Evolutionary conservation across 2,329 filamentous ascomycete species (phyloP), one percentile per base, ranked within the genome.

Genomic region (Fusarium continuum): DNA sequence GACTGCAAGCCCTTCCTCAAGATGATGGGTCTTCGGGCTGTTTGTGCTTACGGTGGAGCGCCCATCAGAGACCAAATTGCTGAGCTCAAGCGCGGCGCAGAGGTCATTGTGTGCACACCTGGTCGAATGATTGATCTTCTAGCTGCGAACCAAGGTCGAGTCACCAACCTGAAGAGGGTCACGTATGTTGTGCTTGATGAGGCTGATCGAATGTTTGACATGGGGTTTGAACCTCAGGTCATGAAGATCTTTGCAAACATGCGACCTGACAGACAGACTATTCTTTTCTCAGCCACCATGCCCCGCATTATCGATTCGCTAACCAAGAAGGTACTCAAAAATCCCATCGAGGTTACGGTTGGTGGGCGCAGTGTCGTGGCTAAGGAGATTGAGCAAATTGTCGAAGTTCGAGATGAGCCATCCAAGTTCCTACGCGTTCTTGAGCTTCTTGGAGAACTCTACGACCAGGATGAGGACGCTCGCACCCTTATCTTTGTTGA

Each of bases 171-270:
- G 53, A 88, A 86, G 67, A 86, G 95, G 63, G 92, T 97, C 11
- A 95, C 92, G 0, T 99, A 98, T 74, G 88, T 97, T 20, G 95
- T 99, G 10, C 85, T 99, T 32, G 95, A 99, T 74, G 95, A 99
- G 78, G 95, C 95, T 41, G 95, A 99, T 77, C 90, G 95, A 61
- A 98, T 99, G 95, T 97, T 98, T 74, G 95, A 99, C 75, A 98
- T 99, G 95, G 95, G 95, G 13, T 99, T 99, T 73, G 94, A 97
- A 77, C 94, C 95, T 3, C 95, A 99, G 76, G 93, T 99, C 49
- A 95, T 95, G 87, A 97, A 96, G 77, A 95, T 99, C 55, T 88
- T 98, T 73, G 88, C 88, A 66, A 97, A 95, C 71, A 91, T 97
- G 74, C 89, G 95, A 41, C 93, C 95, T 1, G 91, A 97, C 74